Evolutionary conservation across 257 asterid genomes (phyloP), one percentile per base, ranked within the genome.

Genomic region (Solanum lignicaule): DNA sequence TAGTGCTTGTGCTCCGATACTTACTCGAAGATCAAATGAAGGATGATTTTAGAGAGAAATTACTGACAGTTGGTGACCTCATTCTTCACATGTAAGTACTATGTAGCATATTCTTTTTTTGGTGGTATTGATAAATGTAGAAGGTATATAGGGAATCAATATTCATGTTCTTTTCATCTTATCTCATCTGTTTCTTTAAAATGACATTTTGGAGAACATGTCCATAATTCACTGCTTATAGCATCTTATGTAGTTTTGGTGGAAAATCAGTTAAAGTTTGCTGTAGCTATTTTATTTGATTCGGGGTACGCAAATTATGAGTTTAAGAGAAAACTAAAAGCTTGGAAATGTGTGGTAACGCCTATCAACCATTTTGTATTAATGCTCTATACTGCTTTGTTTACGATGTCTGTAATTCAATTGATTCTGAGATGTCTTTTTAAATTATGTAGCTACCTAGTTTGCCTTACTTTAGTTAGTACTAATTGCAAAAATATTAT

Each of bases 1-100:
- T 96, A 88, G 99, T 96, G 90, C 94, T 97, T 92, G 98, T 97
- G 76, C 94, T 97, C 84, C 93, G 99, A 88, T 92, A 92, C 93
- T 91, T 97, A 87, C 97, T 93, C 81, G 95, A 90, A 23, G 98
- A 95, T 91, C 95, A 95, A 92, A 93, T 95, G 98, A 91, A 90
- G 88, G 98, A 94, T 88, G 90, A 93, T 87, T 97, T 95, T 87
- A 93, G 90, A 84, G 98, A 97, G 98, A 96, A 95, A 94, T 92
- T 94, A 76, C 92, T 91, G 98, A 94, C 93, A 69, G 92, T 95
- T 92, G 99, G 99, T 86, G 99, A 97, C 91, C 94, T 92, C 76
- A 97, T 97, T 91, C 94, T 97, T 92, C 95, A 96, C 93, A 96
- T 95, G 99, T 97, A 90, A 93, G 98, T 88, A 86, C 43, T 87